Evolutionary conservation across 1,284 basidiomycete species (phyloP), one percentile per base, ranked within the genome.

Genomic region (Boletus semigastroideus): DNA sequence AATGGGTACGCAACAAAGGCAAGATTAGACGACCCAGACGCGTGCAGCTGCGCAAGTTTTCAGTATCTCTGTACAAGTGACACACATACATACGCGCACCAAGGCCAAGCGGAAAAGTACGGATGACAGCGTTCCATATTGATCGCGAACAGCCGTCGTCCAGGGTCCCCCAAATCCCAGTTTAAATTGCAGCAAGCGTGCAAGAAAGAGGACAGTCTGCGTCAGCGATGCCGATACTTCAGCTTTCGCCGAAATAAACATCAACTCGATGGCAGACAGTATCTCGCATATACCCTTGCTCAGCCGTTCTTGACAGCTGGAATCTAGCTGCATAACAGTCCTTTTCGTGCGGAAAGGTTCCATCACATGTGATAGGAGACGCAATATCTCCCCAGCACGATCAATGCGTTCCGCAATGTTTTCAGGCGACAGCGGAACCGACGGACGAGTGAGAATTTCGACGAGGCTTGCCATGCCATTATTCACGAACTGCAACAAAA

Each of bases 141-240:
- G 62, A 37, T 78, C 77, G 56, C 77, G 84, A 34, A 76, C 73
- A 46, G 72, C 73, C 4, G 72, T 56, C 1, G 80, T 82, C 85
- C 86, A 89, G 2, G 68, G 64, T 6, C 75, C 78, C 16, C 76
- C 77, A 60, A 90, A 86, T 16, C 83, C 82, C 9, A 91, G 71
- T 60, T 82, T 75, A 55, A 91, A 90, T 59, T 92, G 90, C 27
- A 89, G 57, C 17, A 91, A 68, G 4, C 88, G 79, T 4, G 80
- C 75, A 27, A 89, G 63, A 41, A 90, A 74, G 28, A 83, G 69
- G 14, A 79, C 64, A 49, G 59, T 66, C 22, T 70, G 63, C 13
- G 64, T 71, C 34, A 66, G 44, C 16, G 60, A 52, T 33, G 51
- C 51, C 14, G 53, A 57, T 38, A 46, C 41, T 12, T 52, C 51